Conservation (phyloP, 2,329 filamentous ascomycete genomes). For the Talaromyces sp. region DNA sequence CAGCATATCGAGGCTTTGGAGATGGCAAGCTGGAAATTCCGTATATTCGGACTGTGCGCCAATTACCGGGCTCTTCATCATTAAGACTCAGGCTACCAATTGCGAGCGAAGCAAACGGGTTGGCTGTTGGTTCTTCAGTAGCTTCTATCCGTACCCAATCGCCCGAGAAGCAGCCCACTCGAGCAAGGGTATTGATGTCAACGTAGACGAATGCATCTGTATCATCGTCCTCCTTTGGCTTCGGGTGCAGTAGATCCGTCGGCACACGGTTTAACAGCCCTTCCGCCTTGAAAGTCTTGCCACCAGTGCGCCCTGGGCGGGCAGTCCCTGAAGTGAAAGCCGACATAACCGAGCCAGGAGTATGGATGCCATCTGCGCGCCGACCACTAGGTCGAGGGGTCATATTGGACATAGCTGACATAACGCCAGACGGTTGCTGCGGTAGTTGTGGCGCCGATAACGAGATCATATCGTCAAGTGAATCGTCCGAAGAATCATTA, state of each 20-base stretch:
- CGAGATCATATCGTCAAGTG: conserved; percentile 88
- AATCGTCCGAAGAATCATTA: conserved; percentile 84
- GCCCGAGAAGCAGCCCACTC: conserved; percentile 92
- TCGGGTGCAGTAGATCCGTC: conserved; percentile 75
- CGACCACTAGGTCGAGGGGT: conserved; percentile 71
- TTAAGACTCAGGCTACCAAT: conserved; percentile 42
- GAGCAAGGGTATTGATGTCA: conserved; percentile 75
- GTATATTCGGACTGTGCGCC: conserved; percentile 83
- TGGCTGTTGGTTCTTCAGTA: conserved; percentile 60
- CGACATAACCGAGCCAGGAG: conserved; percentile 84
- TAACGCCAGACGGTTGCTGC: conserved; percentile 68
- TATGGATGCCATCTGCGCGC: conserved; percentile 67
- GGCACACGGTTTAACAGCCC: conserved; percentile 68
- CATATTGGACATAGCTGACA: conserved; percentile 72
- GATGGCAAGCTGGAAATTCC: conserved; percentile 65
- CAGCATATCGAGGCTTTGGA: conserved; percentile 51
- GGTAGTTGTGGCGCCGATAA: conserved; percentile 73
- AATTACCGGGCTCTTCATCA: conserved; percentile 60
- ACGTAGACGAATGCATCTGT: conserved; percentile 84
- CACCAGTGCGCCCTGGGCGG: conserved; percentile 63
- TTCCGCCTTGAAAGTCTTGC: conserved; percentile 78
- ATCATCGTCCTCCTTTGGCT: conserved; percentile 76
- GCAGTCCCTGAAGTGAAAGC: conserved; percentile 80
- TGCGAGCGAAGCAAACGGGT: conserved; percentile 58
- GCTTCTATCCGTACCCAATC: conserved; percentile 89